Percentiles rank a stretch among this genome's conserved stretches.
Evolutionary conservation across 2,329 filamentous ascomycete species (phyloP).

Genomic region (Ascochyta pisi): DNA sequence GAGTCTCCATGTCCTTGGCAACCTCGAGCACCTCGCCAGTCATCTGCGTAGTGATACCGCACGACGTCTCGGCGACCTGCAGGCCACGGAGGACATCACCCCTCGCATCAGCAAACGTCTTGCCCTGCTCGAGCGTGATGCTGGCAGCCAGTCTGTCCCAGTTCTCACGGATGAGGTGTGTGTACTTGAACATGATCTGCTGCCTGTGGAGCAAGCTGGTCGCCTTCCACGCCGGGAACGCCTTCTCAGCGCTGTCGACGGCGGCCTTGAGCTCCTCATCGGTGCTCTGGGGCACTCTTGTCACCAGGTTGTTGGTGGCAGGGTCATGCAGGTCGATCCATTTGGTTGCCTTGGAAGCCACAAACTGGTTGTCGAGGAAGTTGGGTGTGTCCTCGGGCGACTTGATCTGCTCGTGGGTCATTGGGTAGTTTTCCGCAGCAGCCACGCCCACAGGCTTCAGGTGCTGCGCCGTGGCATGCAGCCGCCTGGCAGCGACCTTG

Average conservation of each 20-base stretch:
- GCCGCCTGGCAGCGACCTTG: conserved; percentile 52
- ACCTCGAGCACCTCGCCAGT: conserved; percentile 86
- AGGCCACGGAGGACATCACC: conserved; percentile 83
- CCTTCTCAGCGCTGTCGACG: conserved; percentile 76
- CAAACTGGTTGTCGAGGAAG: conserved; percentile 83
- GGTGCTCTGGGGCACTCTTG: conserved; percentile 81
- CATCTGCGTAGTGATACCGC: conserved; percentile 79
- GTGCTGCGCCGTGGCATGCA: conserved; percentile 64
- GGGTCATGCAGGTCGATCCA: conserved; percentile 85
- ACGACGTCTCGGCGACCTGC: conserved; percentile 84
- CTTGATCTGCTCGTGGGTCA: conserved; percentile 73
- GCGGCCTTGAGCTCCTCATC: conserved; percentile 77
- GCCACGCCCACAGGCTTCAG: conserved; percentile 57
- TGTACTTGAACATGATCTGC: conserved; percentile 88
- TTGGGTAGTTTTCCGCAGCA: conserved; percentile 68
- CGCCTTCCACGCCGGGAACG: conserved; percentile 75
- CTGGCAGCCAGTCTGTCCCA: conserved; percentile 85
- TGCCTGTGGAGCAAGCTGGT: conserved; percentile 77
- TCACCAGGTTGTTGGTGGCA: conserved; percentile 84
- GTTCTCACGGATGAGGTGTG: conserved; percentile 79
- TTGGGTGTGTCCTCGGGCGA: conserved; percentile 75
- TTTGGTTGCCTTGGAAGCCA: conserved; percentile 69
- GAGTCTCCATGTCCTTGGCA: conserved; percentile 88
- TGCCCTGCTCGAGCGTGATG: conserved; percentile 87
- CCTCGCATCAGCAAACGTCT: conserved; percentile 83